phyloP scores from a whole-genome alignment of 345 rosid genomes.

The Litchi chinensis region DNA sequence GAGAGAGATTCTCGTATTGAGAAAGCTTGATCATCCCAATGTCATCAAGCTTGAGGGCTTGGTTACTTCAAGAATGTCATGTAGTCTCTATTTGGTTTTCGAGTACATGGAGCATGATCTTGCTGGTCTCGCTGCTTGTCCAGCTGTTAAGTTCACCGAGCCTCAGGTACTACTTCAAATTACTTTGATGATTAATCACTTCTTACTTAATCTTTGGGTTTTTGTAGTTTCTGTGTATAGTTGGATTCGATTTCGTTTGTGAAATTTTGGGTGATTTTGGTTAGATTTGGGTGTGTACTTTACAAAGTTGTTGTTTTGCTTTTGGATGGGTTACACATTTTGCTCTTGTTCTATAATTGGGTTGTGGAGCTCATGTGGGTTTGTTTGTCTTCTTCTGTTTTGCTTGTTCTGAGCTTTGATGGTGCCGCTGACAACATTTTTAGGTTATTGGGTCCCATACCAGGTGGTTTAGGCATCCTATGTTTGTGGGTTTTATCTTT shows the following conservation, averaged over 20 bases:
- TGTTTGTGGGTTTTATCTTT: constrained; percentile 4
- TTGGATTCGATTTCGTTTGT: constrained; percentile 11
- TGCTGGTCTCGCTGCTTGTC: constrained; percentile 75
- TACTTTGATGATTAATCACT: neutral
- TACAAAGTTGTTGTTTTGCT: constrained; percentile 27
- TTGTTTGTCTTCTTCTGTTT: constrained; percentile 25
- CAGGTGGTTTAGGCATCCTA: constrained; percentile 22
- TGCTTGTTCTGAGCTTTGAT: constrained; percentile 29
- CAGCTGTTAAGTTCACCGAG: constrained; percentile 72
- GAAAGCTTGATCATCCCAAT: constrained; percentile 78
- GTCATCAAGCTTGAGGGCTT: constrained; percentile 87
- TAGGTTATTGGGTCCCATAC: constrained; percentile 36
- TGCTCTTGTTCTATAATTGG: constrained; percentile 21
- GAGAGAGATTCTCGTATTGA: constrained; percentile 83
- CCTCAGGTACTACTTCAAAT: constrained; percentile 62
- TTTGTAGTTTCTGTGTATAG: neutral
- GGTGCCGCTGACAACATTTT: constrained; percentile 21
- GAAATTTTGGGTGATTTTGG: constrained; percentile 20
- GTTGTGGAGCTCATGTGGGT: constrained; percentile 23
- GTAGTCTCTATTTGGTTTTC: constrained; percentile 83
- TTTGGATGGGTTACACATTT: constrained; percentile 24
- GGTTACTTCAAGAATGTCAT: constrained; percentile 87
- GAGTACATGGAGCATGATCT: constrained; percentile 98
- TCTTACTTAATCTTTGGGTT: neutral
- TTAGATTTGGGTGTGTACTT: constrained; percentile 22